Percentiles rank a stretch among this genome's conserved stretches.
These are phyloP conservation scores for Phytophthora crassamura DNA, from an alignment of 352 stramenopile genomes.

Conservation along the genomic window DNA sequence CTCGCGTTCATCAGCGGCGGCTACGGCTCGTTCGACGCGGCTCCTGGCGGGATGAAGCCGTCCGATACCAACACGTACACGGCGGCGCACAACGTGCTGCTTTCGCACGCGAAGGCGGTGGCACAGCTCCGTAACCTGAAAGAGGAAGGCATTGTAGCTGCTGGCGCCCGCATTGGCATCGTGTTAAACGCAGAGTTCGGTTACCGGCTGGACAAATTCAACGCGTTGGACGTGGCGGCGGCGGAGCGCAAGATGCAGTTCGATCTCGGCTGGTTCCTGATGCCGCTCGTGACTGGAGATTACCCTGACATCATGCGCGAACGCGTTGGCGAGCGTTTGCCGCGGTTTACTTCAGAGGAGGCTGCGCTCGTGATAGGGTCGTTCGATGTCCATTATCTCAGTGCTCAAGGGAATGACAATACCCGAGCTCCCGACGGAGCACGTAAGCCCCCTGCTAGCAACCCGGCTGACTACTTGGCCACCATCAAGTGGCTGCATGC, in stretches of 20 bases:
- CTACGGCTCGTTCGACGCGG: conserved; percentile 80
- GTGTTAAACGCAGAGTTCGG: conserved; percentile 86
- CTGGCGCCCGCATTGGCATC: conserved; percentile 91
- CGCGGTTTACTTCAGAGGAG: conserved; percentile 86
- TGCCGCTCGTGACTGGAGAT: conserved; percentile 91
- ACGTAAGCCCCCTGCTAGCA: conserved; percentile 26
- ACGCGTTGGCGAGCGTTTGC: conserved; percentile 77
- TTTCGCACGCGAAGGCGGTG: conserved; percentile 90
- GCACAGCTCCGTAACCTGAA: conserved; percentile 88
- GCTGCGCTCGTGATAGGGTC: conserved; percentile 78
- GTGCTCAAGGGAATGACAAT: conserved; percentile 62
- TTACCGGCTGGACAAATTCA: conserved; percentile 75
- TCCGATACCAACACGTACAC: conserved; percentile 58
- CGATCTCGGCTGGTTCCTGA: conserved; percentile 92
- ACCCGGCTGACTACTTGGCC: conserved; percentile 59
- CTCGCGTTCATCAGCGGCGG: conserved; percentile 87
- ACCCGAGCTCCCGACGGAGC: conserved; percentile 63
- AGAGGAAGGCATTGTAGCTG: conserved; percentile 18
- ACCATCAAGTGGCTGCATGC: conserved; percentile 76
- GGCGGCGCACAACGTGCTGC: conserved; percentile 90
- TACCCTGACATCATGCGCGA: conserved; percentile 93
- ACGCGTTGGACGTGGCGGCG: conserved; percentile 56
- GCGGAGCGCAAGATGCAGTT: conserved; percentile 91
- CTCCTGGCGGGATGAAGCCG: conserved; percentile 35
- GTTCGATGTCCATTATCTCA: too few species aligned